These are phyloP conservation scores for Fusarium chaquense DNA, from an alignment of 2,329 filamentous ascomycete species.

Conservation along the genomic window DNA sequence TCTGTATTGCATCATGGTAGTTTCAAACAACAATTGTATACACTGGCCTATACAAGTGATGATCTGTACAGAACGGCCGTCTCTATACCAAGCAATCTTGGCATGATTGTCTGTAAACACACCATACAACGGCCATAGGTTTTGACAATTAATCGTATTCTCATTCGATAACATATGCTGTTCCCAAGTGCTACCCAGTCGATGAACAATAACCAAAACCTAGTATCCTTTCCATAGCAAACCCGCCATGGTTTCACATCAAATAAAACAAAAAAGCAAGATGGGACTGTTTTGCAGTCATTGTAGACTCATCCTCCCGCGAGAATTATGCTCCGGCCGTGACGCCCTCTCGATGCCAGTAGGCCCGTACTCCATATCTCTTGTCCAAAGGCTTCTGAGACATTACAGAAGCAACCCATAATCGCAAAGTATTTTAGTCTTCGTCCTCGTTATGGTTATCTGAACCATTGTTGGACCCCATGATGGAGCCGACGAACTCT, in stretches of 20 bases:
- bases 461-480: constrained; percentile 63
- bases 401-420: not conserved
- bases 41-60: not conserved
- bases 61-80: not conserved
- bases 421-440: constrained; percentile 34
- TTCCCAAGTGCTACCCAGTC: constrained; percentile 26
- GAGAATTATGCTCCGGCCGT: not conserved
- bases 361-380: not conserved
- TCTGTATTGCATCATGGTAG: not conserved
- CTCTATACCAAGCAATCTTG: not conserved
- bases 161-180: constrained; percentile 29
- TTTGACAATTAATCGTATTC: constrained; percentile 27
- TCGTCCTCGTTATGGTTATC: constrained; percentile 51
- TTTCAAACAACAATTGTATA: not conserved
- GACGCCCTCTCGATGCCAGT: not conserved
- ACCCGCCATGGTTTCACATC: constrained; percentile 7
- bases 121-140: not conserved
- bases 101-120: not conserved
- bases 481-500: constrained; percentile 84
- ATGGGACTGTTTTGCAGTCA: not conserved
- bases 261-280: constrained; percentile 11
- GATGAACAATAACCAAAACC: constrained; percentile 17
- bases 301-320: not conserved
- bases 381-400: not conserved
- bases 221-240: constrained; percentile 26